These are phyloP conservation scores for Coniella vitis DNA, from an alignment of 2,329 filamentous ascomycete species.

Conservation along the genomic window DNA sequence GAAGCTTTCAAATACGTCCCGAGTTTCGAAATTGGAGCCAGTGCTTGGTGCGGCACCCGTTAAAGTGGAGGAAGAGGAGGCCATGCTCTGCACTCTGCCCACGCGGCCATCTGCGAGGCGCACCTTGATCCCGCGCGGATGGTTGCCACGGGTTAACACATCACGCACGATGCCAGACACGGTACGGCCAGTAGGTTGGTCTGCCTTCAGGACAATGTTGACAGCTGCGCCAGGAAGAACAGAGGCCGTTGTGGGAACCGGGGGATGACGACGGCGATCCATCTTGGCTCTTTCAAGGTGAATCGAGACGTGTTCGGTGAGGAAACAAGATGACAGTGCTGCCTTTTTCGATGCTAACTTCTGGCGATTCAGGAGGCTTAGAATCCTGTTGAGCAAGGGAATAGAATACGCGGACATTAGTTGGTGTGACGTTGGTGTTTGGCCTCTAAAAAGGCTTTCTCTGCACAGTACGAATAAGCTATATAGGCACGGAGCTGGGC, in stretches of 20 bases:
- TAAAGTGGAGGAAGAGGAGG: constrained; percentile 15
- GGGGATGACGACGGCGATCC: constrained; percentile 6
- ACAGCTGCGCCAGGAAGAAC: constrained; percentile 58
- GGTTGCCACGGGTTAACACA: constrained; percentile 65
- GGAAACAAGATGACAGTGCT: too few relatives aligned
- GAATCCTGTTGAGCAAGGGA: too few relatives aligned
- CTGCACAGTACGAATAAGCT: too few relatives aligned
- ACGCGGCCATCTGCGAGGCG: constrained; percentile 64
- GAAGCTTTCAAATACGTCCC: too few relatives aligned
- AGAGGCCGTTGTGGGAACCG: constrained; percentile 40
- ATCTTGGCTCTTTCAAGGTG: background rate
- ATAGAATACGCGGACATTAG: too few relatives aligned
- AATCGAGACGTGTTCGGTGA: too few relatives aligned
- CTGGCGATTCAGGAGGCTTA: too few relatives aligned
- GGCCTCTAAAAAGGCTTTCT: too few relatives aligned
- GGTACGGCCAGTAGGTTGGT: constrained; percentile 67
- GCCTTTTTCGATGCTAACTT: too few relatives aligned
- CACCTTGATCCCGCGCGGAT: constrained; percentile 74
- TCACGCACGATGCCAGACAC: constrained; percentile 61
- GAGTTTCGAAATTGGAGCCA: too few relatives aligned
- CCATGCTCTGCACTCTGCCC: constrained; percentile 64
- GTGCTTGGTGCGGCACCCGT: background rate
- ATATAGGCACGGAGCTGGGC: too few relatives aligned
- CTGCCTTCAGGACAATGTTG: constrained; percentile 67
- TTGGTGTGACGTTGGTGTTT: too few relatives aligned